Evolutionary conservation across 176 grass and related monocot species (phyloP).

Genomic region (Hyparrhenia diplandra): DNA sequence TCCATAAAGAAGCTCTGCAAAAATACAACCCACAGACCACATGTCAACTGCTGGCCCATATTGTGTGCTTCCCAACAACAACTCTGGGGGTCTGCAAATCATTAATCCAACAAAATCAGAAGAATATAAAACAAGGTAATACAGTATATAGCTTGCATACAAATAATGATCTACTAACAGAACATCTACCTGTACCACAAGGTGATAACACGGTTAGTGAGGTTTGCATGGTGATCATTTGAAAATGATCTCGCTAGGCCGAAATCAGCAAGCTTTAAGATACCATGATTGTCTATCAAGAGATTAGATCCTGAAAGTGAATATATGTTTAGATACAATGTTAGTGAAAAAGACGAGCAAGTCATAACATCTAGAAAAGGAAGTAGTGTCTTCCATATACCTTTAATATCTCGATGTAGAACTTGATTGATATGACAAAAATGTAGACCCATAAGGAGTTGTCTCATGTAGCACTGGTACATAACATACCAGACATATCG

Average conservation of each 20-base stretch:
- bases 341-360: not conserved
- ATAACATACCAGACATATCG: conserved; percentile 16
- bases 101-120: conserved; percentile 18
- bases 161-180: conserved; percentile 11
- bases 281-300: conserved; percentile 94
- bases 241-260: conserved; percentile 86
- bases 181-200: conserved; percentile 83
- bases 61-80: conserved; percentile 75
- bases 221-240: conserved; percentile 69
- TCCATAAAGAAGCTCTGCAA: conserved; percentile 86
- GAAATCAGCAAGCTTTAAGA: conserved; percentile 97
- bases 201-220: conserved; percentile 94
- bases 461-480: conserved; percentile 79
- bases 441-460: conserved; percentile 81
- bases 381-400: conserved; percentile 21
- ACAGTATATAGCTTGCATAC: not conserved
- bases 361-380: not conserved
- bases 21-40: conserved; percentile 99
- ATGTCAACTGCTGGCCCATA: conserved; percentile 94
- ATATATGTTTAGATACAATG: not conserved
- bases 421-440: conserved; percentile 95
- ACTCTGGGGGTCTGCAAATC: conserved; percentile 76
- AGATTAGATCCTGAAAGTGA: conserved; percentile 72
- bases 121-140: not conserved
- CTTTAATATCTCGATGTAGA: conserved; percentile 96